Percentiles rank a stretch among this genome's conserved stretches.
Evolutionary conservation across 2,329 filamentous ascomycete genomes (phyloP).

Genomic region (Cercospora canescens): DNA sequence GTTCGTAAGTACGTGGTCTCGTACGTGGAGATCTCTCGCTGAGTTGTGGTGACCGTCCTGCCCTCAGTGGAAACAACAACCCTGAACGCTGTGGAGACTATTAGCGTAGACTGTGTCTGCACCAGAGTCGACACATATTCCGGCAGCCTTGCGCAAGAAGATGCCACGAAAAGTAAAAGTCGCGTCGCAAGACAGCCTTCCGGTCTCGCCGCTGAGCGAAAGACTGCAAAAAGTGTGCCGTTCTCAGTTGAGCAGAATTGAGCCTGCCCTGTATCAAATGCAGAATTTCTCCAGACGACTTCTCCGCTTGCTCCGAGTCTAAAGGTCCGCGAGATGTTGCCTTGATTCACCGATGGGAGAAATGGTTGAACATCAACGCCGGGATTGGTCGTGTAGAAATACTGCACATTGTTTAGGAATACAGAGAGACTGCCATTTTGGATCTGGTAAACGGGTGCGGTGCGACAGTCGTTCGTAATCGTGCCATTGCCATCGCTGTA

Average conservation of each 20-base stretch:
- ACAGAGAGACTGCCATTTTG: conserved; percentile 6
- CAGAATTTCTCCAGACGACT: conserved; percentile 6
- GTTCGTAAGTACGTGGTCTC: not conserved
- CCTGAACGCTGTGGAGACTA: not conserved
- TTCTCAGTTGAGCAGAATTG: conserved; percentile 9
- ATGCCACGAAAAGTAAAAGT: conserved; percentile 3
- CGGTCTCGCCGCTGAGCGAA: conserved; percentile 1
- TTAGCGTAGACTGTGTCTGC: not conserved
- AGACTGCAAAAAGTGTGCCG: conserved; percentile 10
- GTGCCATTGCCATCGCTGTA: conserved; percentile 29
- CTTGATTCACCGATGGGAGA: not conserved
- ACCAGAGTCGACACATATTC: conserved; percentile 5
- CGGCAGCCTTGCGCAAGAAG: conserved; percentile 4
- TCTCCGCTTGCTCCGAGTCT: not conserved
- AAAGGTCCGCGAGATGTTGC: conserved; percentile 1
- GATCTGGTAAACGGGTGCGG: conserved; percentile 8
- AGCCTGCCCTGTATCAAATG: conserved; percentile 8
- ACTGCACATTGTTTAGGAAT: not conserved
- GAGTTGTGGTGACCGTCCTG: not conserved
- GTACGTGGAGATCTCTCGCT: not conserved
- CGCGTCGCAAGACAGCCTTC: not conserved
- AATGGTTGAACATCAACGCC: conserved; percentile 3
- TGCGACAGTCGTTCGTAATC: conserved; percentile 19
- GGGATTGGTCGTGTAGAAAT: conserved; percentile 8
- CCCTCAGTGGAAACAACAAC: not conserved